These are phyloP conservation scores for Micromonas commoda DNA, from an alignment of 139 green algal species.

Conservation along the genomic window DNA sequence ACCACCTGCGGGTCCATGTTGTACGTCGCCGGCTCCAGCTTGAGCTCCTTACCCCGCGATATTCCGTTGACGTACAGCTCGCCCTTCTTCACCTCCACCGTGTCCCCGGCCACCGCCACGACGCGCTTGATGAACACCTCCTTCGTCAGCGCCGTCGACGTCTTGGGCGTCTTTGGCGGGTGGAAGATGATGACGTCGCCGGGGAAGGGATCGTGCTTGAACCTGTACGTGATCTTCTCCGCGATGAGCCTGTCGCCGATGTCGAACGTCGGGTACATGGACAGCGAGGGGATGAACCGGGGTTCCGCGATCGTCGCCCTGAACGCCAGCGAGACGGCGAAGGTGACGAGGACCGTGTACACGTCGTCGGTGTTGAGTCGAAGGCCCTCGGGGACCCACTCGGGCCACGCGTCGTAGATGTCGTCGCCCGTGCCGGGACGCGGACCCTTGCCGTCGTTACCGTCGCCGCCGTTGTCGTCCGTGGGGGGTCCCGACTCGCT, in stretches of 20 bases:
- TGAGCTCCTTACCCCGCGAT: conserved; percentile 61
- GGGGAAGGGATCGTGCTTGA: conserved; percentile 40
- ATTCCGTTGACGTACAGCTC: conserved; percentile 77
- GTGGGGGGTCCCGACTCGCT: no score
- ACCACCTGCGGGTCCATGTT: conserved; percentile 49
- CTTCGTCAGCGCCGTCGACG: conserved; percentile 32
- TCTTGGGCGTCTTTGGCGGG: conserved; percentile 44
- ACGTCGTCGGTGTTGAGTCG: conserved; percentile 76
- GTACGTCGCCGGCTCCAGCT: conserved; percentile 50
- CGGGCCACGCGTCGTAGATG: background rate
- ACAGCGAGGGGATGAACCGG: conserved; percentile 94
- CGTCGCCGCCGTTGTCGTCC: conserved; percentile 1
- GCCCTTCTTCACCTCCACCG: conserved; percentile 76
- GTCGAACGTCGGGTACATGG: conserved; percentile 96
- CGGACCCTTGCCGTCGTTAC: conserved; percentile 11
- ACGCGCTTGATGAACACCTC: conserved; percentile 97
- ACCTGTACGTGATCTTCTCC: conserved; percentile 94
- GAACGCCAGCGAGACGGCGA: conserved; percentile 82
- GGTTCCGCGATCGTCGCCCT: conserved; percentile 89
- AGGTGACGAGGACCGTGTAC: conserved; percentile 69
- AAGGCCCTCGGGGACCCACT: conserved; percentile 41
- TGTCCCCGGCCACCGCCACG: conserved; percentile 79
- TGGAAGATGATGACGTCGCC: conserved; percentile 95
- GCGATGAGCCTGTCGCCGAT: conserved; percentile 90
- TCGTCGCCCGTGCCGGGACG: no score